phyloP scores from a whole-genome alignment of 805 yeast genomes.

The Wickerhamiella domercqiae region DNA sequence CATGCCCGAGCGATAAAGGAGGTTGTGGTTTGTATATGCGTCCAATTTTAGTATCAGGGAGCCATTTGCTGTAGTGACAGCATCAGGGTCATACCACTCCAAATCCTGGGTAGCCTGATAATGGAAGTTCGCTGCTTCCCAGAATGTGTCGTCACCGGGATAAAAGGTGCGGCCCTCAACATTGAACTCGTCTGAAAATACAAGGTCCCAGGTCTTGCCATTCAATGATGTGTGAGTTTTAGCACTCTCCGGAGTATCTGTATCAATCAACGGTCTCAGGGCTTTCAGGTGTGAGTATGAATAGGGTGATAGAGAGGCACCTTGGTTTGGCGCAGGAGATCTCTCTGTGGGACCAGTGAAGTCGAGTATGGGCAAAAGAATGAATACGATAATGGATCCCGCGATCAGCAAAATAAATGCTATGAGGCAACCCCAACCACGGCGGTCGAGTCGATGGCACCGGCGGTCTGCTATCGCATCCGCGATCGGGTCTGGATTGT shows the following conservation, averaged over 20 bases:
- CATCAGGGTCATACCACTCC: slow-evolving; percentile 95
- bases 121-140: slow-evolving; percentile 70
- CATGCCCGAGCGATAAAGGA: slow-evolving; percentile 83
- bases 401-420: slow-evolving; percentile 37
- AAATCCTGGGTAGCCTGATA: slow-evolving; percentile 80
- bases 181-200: slow-evolving; percentile 83
- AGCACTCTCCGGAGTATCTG: slow-evolving; percentile 50
- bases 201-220: slow-evolving; percentile 60
- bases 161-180: slow-evolving; percentile 82
- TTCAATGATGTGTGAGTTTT: slow-evolving; percentile 35
- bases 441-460: slow-evolving; percentile 24
- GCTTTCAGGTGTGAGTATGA: slow-evolving; percentile 42
- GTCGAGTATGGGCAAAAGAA: slow-evolving; percentile 71
- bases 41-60: slow-evolving; percentile 56
- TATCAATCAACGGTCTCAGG: slow-evolving; percentile 50
- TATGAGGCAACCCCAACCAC: slow-evolving; percentile 23
- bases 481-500: slow-evolving; percentile 88
- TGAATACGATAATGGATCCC: slow-evolving; percentile 53
- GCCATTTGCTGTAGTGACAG: slow-evolving; percentile 63
- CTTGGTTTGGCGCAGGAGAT: slow-evolving; percentile 16
- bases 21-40: slow-evolving; percentile 62
- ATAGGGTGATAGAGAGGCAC: slow-evolving; percentile 38
- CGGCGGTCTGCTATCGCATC: slow-evolving; percentile 64
- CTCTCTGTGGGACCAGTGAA: slow-evolving; percentile 47
- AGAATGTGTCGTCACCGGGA: slow-evolving; percentile 82